Evolutionary conservation across 352 stramenopile genomes (phyloP), one percentile per base, ranked within the genome.

Genomic region (Phytophthora colocasiae): DNA sequence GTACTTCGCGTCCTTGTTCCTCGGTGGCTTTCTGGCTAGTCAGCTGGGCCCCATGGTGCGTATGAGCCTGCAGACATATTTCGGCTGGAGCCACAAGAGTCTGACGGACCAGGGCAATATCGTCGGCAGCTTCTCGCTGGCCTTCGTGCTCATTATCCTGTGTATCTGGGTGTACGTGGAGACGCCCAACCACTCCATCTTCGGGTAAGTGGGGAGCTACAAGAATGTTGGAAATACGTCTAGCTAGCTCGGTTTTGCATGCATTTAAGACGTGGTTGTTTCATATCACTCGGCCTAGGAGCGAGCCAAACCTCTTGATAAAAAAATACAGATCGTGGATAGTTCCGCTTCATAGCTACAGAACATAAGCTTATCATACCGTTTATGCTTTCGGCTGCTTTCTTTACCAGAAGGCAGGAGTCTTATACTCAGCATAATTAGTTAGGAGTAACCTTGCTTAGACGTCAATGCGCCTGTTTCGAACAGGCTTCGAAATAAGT

Each of bases 151-250:
- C 50, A 66, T 85, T 47, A 72, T 90, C 43, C 66, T 91, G 31
- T 91, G 82, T 64, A 74, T 92, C 51, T 92, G 84, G 84, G 82
- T 92, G 40, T 91, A 91, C 75, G 83, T 92, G 27, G 82, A 91
- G 64, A 92, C 79, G 50, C 84, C 84, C 45, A 77, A 77, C 43
- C 69, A 74, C 64, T 67, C 64, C 26, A 74, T 77, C 29, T 77
- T 77, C 32, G 69, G 69, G 27, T 74, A 74, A 73, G 45, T 67
- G 57, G 24, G 60, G 26, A 38, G 57, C 63, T 73, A 61, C 29
- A 60, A 57, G 41, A 48, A 22, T 58, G 47, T 32, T 58, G 27
- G 54, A 69, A 69, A 65, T 69, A 60, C 46, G 62, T 65, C 61
- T 58, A 44, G 44, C 36, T 36, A 63, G 64, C 58, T 68, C 64